phyloP scores from a whole-genome alignment of 176 grass and related monocot species.

The Canna indica region DNA sequence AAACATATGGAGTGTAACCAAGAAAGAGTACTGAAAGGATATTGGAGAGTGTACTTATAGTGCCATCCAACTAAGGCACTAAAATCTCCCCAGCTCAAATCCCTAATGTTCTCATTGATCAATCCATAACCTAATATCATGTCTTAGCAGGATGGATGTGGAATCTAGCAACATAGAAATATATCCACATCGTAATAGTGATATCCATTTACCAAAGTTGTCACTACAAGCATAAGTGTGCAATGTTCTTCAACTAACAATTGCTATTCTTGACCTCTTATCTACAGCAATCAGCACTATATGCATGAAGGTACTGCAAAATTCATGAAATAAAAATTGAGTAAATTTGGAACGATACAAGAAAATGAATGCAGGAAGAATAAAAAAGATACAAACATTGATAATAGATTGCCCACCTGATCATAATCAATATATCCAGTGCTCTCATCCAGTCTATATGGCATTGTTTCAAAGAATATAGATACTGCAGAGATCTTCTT shows the following conservation, averaged over 20 bases:
- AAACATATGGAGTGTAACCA: too few species aligned
- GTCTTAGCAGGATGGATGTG: too few species aligned
- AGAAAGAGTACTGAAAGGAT: too few species aligned
- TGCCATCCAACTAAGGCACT: too few species aligned
- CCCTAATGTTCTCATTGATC: too few species aligned
- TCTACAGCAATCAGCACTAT: not conserved
- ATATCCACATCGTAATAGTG: too few species aligned
- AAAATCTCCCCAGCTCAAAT: too few species aligned
- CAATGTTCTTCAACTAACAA: not conserved
- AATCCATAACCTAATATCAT: too few species aligned
- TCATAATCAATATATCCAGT: slow-evolving; percentile 99
- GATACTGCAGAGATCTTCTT: slow-evolving; percentile 99
- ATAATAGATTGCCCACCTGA: slow-evolving; percentile 40
- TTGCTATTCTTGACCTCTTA: not conserved
- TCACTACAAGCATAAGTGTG: not conserved
- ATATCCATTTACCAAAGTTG: too few species aligned
- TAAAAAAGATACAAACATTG: slow-evolving; percentile 6
- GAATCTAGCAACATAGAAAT: too few species aligned
- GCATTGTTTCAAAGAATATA: slow-evolving; percentile 99
- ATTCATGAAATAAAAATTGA: not conserved
- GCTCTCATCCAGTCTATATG: slow-evolving; percentile 89
- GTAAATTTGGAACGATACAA: not conserved
- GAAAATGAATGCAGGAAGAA: not conserved
- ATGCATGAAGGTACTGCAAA: not conserved
- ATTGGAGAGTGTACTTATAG: too few species aligned